A percentile compares a stretch with the other conserved stretches of the same genome.
These are phyloP conservation scores for Pezicula neosporulosa DNA, from an alignment of 2,329 filamentous ascomycete genomes.

Conservation along the genomic window DNA sequence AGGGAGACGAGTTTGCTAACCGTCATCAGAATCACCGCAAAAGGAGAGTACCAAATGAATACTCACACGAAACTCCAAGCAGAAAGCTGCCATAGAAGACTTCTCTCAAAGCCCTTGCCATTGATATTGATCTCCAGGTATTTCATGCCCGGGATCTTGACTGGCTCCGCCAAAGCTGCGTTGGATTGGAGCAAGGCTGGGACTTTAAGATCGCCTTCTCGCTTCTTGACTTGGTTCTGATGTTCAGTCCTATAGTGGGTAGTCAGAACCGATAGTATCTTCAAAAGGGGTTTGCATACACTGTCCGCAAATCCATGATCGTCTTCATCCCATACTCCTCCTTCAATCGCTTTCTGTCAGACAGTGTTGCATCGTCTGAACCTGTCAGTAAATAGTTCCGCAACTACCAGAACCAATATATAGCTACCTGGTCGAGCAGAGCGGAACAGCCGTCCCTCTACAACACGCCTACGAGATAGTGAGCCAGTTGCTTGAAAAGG, in stretches of 20 bases:
- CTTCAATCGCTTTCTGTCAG: constrained; percentile 58
- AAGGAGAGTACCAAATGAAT: background rate
- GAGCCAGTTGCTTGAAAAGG: constrained; percentile 1
- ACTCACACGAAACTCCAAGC: constrained; percentile 63
- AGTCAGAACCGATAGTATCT: background rate
- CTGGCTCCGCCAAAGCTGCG: constrained; percentile 46
- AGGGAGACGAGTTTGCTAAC: constrained; percentile 56
- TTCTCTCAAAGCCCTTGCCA: constrained; percentile 63
- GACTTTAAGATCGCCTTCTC: constrained; percentile 40
- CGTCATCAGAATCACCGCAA: constrained; percentile 3
- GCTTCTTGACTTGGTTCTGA: constrained; percentile 62
- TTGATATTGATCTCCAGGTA: constrained; percentile 73
- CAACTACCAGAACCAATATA: background rate
- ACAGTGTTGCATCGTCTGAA: constrained; percentile 65
- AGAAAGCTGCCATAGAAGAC: constrained; percentile 63
- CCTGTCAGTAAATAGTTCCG: constrained; percentile 8
- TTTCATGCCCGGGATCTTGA: constrained; percentile 59
- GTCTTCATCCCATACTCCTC: constrained; percentile 63
- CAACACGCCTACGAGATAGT: constrained; percentile 37
- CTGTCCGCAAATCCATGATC: constrained; percentile 76
- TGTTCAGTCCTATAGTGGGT: constrained; percentile 63
- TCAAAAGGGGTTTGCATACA: constrained; percentile 39
- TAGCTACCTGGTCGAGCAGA: constrained; percentile 59
- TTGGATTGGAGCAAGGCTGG: constrained; percentile 46
- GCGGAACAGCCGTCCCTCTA: constrained; percentile 63